A percentile compares a stretch with the other conserved stretches of the same genome.
Conservation (phyloP, 352 stramenopile genomes). For the Phytophthora capsici region DNA sequence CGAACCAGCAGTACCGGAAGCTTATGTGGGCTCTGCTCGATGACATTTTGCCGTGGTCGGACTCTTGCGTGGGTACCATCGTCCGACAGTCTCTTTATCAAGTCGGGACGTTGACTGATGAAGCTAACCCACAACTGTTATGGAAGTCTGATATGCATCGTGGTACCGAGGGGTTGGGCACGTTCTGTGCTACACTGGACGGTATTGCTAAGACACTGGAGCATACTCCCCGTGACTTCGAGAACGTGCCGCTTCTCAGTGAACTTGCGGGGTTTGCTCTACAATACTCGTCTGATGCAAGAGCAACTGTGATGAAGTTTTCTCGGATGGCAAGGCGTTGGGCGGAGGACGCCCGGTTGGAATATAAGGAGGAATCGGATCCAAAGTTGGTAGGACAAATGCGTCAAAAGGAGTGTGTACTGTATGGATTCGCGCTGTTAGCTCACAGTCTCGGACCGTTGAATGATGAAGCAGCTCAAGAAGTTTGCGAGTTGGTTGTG, state of each 20-base stretch:
- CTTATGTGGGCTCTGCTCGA: slow-evolving; percentile 48
- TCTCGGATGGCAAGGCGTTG: slow-evolving; percentile 33
- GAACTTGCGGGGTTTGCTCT: slow-evolving; percentile 36
- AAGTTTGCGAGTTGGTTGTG: slow-evolving; percentile 55
- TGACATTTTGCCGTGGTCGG: slow-evolving; percentile 51
- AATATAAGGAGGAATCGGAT: slow-evolving; percentile 12
- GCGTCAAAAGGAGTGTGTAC: slow-evolving; percentile 46
- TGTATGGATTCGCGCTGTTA: slow-evolving; percentile 54
- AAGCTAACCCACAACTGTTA: slow-evolving; percentile 14
- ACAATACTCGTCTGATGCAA: slow-evolving; percentile 36
- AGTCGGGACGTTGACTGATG: slow-evolving; percentile 46
- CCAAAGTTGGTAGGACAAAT: not conserved
- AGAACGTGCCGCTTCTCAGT: slow-evolving; percentile 43
- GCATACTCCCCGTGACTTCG: slow-evolving; percentile 38
- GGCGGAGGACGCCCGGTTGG: slow-evolving; percentile 24
- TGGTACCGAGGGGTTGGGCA: not conserved
- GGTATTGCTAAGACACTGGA: slow-evolving; percentile 28
- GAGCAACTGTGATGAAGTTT: slow-evolving; percentile 27
- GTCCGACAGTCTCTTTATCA: slow-evolving; percentile 58
- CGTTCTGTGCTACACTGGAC: slow-evolving; percentile 32
- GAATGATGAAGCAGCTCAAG: slow-evolving; percentile 17
- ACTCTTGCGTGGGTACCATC: slow-evolving; percentile 41
- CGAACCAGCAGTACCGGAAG: slow-evolving; percentile 60
- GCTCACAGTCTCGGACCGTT: slow-evolving; percentile 30
- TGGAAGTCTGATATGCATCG: slow-evolving; percentile 57